These are phyloP conservation scores for Beauveria australis DNA, from an alignment of 2,329 filamentous ascomycete genomes.

Conservation along the genomic window DNA sequence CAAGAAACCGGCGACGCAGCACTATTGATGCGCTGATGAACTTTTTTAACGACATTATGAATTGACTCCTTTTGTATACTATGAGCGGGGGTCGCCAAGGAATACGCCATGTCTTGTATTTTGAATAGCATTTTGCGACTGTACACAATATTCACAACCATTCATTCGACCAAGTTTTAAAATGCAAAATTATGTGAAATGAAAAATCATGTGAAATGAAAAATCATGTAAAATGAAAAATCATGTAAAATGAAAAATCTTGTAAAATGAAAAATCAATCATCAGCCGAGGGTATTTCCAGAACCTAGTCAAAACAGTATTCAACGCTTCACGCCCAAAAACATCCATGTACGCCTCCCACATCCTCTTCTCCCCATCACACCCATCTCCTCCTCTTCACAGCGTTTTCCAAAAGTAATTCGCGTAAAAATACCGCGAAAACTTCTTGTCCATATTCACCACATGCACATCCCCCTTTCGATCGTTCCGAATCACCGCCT, in stretches of 20 bases:
- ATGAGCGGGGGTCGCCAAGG: neutral
- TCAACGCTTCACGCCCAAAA: slow-evolving; percentile 1
- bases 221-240: too few relatives aligned
- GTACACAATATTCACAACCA: neutral
- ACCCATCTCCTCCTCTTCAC: slow-evolving; percentile 28
- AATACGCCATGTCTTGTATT: neutral
- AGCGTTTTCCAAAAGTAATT: slow-evolving; percentile 94
- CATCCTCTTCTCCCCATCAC: neutral
- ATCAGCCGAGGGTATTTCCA: neutral
- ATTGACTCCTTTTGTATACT: neutral
- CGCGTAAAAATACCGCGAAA: slow-evolving; percentile 84
- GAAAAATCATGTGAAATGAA: neutral
- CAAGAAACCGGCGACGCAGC: slow-evolving; percentile 20
- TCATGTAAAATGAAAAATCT: too few relatives aligned
- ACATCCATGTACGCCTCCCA: slow-evolving; percentile 11
- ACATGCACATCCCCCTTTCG: slow-evolving; percentile 88
- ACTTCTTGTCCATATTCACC: slow-evolving; percentile 87
- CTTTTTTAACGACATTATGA: neutral
- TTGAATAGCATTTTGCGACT: neutral
- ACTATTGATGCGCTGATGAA: neutral
- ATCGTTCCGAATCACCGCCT: slow-evolving; percentile 77
- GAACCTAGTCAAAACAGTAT: neutral
- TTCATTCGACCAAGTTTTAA: too few relatives aligned
- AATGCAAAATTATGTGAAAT: neutral
- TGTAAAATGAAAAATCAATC: neutral